phyloP scores from a whole-genome alignment of 2,329 filamentous ascomycete species.

The Diaporthe helianthi region DNA sequence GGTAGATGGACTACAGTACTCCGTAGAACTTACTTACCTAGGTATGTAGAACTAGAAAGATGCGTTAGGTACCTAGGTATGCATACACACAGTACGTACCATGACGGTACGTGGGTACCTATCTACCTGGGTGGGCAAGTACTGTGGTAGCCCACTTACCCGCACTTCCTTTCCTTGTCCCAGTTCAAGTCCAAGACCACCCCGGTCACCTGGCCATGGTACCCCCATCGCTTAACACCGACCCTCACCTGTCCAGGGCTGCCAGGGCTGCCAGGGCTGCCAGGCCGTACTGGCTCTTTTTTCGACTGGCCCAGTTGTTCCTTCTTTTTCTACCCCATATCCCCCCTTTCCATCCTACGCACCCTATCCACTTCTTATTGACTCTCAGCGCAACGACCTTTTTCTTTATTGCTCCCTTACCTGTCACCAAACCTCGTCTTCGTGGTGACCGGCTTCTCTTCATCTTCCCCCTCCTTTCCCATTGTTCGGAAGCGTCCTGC shows the following conservation, averaged over 20 bases:
- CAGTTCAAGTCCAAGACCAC: not conserved
- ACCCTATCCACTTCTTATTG: constrained; percentile 4
- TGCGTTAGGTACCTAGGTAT: too few relatives aligned
- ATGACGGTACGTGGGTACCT: not conserved
- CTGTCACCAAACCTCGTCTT: constrained; percentile 11
- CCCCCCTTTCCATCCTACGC: constrained; percentile 27
- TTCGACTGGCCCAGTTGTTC: constrained; percentile 5
- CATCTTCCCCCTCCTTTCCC: not conserved
- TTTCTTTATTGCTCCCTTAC: constrained; percentile 29
- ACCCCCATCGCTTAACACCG: constrained; percentile 26
- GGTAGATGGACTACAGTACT: too few relatives aligned
- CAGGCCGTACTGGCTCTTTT: constrained; percentile 6
- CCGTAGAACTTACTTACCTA: too few relatives aligned
- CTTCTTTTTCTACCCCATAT: constrained; percentile 29
- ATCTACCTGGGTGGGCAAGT: too few relatives aligned
- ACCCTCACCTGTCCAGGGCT: constrained; percentile 25
- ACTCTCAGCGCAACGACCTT: constrained; percentile 2
- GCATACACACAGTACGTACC: constrained; percentile 8
- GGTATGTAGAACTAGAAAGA: not conserved
- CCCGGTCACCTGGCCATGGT: constrained; percentile 7
- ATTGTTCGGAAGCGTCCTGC: constrained; percentile 11
- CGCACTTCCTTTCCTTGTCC: not conserved
- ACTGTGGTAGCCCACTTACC: too few relatives aligned
- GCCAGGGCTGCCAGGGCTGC: too few relatives aligned
- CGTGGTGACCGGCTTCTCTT: constrained; percentile 23